A percentile compares a stretch with the other conserved stretches of the same genome.
Evolutionary conservation across 148 eudicot species (phyloP).

Genomic region (Nyssa sinensis): DNA sequence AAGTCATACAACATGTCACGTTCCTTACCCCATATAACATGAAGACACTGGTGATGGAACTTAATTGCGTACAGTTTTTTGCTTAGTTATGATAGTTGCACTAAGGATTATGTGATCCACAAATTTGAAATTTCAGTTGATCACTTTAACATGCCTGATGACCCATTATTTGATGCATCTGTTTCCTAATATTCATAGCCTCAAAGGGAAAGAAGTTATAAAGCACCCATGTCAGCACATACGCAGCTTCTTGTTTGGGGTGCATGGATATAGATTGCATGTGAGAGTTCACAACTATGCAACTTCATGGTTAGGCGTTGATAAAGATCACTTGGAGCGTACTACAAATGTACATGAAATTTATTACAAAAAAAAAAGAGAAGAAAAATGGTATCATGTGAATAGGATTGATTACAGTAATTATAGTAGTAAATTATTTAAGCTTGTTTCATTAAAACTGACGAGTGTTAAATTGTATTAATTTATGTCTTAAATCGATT

Average conservation of each 20-base stretch:
- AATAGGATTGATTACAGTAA: too few relatives aligned
- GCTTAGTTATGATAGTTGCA: background rate
- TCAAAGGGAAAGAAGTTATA: background rate
- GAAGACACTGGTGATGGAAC: background rate
- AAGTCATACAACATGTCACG: too few relatives aligned
- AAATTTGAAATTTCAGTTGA: background rate
- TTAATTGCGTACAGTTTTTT: background rate
- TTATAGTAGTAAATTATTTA: too few relatives aligned
- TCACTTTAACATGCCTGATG: background rate
- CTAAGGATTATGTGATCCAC: background rate
- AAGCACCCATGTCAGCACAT: background rate
- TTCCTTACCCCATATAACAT: too few relatives aligned
- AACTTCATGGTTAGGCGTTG: background rate
- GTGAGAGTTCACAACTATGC: background rate
- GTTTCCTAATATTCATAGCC: background rate
- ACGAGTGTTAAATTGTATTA: too few relatives aligned
- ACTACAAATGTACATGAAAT: too few relatives aligned
- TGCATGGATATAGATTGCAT: background rate
- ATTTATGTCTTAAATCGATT: too few relatives aligned
- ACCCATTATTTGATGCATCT: background rate
- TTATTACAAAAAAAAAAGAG: background rate
- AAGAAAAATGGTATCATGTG: too few relatives aligned
- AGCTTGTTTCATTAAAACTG: too few relatives aligned
- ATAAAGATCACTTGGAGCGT: background rate
- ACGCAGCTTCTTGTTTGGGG: background rate